Evolutionary conservation across 2,329 filamentous ascomycete genomes (phyloP).

Genomic region (Arthrobotrys musiformis): DNA sequence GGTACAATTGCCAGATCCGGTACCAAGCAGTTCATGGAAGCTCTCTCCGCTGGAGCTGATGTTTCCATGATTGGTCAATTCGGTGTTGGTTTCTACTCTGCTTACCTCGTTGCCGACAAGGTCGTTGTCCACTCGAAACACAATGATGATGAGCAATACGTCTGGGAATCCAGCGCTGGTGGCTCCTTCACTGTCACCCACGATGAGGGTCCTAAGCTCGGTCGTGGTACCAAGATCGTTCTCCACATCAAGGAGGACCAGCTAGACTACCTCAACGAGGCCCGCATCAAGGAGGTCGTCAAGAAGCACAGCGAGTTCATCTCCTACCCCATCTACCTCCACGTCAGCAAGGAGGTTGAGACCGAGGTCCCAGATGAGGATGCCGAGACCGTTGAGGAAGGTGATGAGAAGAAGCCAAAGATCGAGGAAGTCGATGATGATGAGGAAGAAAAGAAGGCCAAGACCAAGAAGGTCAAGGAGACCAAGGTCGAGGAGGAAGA

Average conservation of each 20-base stretch:
- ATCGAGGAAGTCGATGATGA: constrained; percentile 89
- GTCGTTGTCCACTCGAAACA: constrained; percentile 97
- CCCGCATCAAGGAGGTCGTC: constrained; percentile 99
- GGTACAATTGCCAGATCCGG: constrained; percentile 99
- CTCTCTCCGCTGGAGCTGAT: constrained; percentile 95
- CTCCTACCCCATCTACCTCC: constrained; percentile 99
- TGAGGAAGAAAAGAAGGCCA: constrained; percentile 87
- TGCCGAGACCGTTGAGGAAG: constrained; percentile 76
- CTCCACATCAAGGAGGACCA: constrained; percentile 99
- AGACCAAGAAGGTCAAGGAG: constrained; percentile 99
- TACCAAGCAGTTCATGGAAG: constrained; percentile 99
- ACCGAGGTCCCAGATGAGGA: constrained; percentile 98
- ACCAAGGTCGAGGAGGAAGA: constrained; percentile 98
- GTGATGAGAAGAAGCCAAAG: constrained; percentile 94
- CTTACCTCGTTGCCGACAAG: constrained; percentile 97
- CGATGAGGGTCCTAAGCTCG: constrained; percentile 89
- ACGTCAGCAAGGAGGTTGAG: constrained; percentile 99
- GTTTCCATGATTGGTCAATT: constrained; percentile 99
- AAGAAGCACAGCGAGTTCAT: constrained; percentile 99
- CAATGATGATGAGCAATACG: constrained; percentile 99
- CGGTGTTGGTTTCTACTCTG: constrained; percentile 99
- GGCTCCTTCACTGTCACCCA: constrained; percentile 93
- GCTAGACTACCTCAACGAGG: constrained; percentile 96
- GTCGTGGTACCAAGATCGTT: constrained; percentile 96
- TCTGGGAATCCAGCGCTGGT: constrained; percentile 98